Evolutionary conservation across 768 basidiomycete genomes (phyloP), one percentile per base, ranked within the genome.

Genomic region (Boletus edulis): DNA sequence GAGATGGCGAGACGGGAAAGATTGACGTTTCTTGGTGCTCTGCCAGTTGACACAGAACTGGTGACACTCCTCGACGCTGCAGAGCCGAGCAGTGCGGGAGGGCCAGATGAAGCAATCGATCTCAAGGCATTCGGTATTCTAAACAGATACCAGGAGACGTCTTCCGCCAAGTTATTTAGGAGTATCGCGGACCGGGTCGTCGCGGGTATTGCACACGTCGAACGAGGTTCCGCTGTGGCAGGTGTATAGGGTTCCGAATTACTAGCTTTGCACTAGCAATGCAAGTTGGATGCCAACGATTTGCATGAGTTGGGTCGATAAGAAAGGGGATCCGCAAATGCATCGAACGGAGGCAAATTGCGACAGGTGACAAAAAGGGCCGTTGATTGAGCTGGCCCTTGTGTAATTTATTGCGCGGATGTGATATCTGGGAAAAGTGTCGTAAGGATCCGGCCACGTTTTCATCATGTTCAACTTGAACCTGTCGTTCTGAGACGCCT

Each of bases 1-100:
- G 89, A 86, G 64, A 86, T 94, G 88, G 94, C 91, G 5, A 76
- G 78, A 57, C 80, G 79, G 48, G 91, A 95, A 64, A 80, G 77
- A 1, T 63, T 98, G 37, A 69, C 67, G 46, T 97, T 94, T 68
- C 76, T 99, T 51, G 97, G 97, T 12, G 81, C 89, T 41, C 76
- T 99, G 38, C 97, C 97, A 7, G 87, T 99, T 39, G 97, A 98
- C 76, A 88, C 91, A 0, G 92, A 91, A 61, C 81, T 99, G 32
- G 94, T 94, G 41, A 81, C 82, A 20, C 69, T 98, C 50, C 73
- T 99, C 58, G 96, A 98, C 64, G 86, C 82, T 5, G 84, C 80
- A 37, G 76, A 75, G 51, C 52, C 69, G 27, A 38, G 66, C 57
- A 44, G 49, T 43, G 49, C 18, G 10, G 52, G 41, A 42, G 65